A percentile compares a stretch with the other conserved stretches of the same genome.
These are phyloP conservation scores for Serendipita indica DNA, from an alignment of 768 basidiomycete genomes.

Conservation along the genomic window DNA sequence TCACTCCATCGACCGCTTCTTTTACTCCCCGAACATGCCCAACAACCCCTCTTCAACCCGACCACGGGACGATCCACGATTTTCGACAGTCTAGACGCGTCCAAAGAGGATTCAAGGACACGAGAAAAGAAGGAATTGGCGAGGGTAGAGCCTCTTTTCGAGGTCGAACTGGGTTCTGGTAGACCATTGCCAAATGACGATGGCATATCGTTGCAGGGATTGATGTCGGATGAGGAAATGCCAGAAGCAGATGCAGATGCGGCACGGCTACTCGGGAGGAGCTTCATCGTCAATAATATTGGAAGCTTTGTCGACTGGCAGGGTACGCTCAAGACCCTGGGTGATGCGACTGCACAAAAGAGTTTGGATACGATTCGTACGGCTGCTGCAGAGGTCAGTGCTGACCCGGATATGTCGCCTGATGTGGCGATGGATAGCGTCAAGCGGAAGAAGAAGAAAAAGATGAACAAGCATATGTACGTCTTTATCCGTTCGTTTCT, in stretches of 20 bases:
- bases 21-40: conserved; percentile 45
- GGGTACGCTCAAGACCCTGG: conserved; percentile 45
- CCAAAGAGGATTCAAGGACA: background rate
- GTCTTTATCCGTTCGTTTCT: conserved; percentile 20
- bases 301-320: conserved; percentile 56
- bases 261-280: conserved; percentile 62
- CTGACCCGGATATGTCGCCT: conserved; percentile 42
- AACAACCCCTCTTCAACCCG: conserved; percentile 36
- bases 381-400: conserved; percentile 35
- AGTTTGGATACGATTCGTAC: conserved; percentile 36
- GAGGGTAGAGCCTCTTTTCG: conserved; percentile 17
- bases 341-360: conserved; percentile 23
- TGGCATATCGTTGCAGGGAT: background rate
- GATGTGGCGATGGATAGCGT: conserved; percentile 63
- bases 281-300: conserved; percentile 52
- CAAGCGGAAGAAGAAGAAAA: conserved; percentile 74
- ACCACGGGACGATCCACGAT: background rate
- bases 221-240: conserved; percentile 33
- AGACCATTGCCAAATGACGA: conserved; percentile 19
- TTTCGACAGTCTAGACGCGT: background rate
- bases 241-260: conserved; percentile 66
- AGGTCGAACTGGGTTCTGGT: conserved; percentile 14
- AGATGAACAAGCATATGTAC: conserved; percentile 97
- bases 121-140: conserved; percentile 14
- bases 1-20: conserved; percentile 66